These are phyloP conservation scores for Claviceps citrina DNA, from an alignment of 2,329 filamentous ascomycete species.

Conservation along the genomic window DNA sequence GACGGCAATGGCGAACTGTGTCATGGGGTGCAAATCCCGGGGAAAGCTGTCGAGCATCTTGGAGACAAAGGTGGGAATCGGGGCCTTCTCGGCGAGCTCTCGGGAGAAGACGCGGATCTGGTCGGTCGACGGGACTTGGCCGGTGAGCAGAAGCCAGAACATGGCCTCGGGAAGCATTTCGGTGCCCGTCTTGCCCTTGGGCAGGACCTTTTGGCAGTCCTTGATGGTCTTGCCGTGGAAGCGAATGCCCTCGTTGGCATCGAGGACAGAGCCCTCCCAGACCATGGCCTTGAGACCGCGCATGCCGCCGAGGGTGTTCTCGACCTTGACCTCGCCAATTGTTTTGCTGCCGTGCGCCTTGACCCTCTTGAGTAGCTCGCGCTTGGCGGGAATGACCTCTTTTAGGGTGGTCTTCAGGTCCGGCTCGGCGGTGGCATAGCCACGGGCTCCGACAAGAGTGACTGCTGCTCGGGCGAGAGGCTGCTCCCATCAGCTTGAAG, in stretches of 20 bases:
- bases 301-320: conserved; percentile 93
- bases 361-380: conserved; percentile 84
- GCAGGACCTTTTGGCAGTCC: conserved; percentile 85
- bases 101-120: conserved; percentile 74
- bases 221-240: conserved; percentile 98
- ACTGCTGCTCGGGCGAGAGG: conserved; percentile 15
- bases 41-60: conserved; percentile 86
- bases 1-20: conserved; percentile 88
- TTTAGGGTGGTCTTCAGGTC: conserved; percentile 80
- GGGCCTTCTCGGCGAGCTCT: conserved; percentile 73
- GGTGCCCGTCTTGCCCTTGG: conserved; percentile 80
- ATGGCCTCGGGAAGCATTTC: conserved; percentile 98
- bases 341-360: conserved; percentile 71
- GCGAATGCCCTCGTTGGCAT: conserved; percentile 91
- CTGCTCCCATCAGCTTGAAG: background rate
- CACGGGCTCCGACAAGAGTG: conserved; percentile 26
- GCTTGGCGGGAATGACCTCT: conserved; percentile 75
- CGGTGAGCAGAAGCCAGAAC: conserved; percentile 97
- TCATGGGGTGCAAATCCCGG: conserved; percentile 89
- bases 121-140: conserved; percentile 66
- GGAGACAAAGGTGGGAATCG: conserved; percentile 67
- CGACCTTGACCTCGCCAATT: conserved; percentile 83
- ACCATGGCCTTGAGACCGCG: conserved; percentile 95
- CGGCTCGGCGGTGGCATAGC: conserved; percentile 66
- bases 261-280: conserved; percentile 95